phyloP scores from a whole-genome alignment of 192 early-diverging fungal genomes.

The Entophlyctis luteolus region DNA sequence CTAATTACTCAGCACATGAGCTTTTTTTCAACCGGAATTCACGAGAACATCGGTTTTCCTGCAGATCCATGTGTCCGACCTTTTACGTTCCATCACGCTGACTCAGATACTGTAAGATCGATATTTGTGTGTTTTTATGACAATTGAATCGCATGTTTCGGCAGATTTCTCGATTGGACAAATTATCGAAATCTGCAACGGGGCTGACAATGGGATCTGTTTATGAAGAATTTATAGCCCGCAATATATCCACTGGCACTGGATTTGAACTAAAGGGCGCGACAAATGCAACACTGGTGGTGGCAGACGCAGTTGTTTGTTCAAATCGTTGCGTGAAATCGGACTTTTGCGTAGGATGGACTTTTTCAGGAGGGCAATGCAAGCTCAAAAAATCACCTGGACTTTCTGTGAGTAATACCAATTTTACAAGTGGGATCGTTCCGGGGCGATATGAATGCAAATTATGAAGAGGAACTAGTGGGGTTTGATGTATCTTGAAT shows the following conservation, averaged over 20 bases:
- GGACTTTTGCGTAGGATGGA: neutral
- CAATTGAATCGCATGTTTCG: neutral
- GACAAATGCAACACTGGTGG: neutral
- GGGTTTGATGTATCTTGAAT: too few species aligned
- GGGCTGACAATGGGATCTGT: neutral
- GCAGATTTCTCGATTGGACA: neutral
- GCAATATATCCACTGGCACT: neutral
- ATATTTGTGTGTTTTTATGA: neutral
- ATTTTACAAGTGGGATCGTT: neutral
- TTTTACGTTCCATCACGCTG: slow-evolving; percentile 40
- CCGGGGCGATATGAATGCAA: neutral
- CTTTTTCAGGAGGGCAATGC: neutral
- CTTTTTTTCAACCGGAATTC: slow-evolving; percentile 28
- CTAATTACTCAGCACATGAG: slow-evolving; percentile 5
- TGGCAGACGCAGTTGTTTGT: neutral
- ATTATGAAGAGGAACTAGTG: too few species aligned
- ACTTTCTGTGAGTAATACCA: neutral
- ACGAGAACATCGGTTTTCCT: slow-evolving; percentile 6
- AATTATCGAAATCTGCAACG: neutral
- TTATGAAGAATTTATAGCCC: neutral
- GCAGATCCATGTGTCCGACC: slow-evolving; percentile 37
- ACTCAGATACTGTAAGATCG: neutral
- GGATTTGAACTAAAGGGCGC: neutral
- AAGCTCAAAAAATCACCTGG: neutral
- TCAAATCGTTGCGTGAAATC: neutral